Evolutionary conservation across 2,329 filamentous ascomycete species (phyloP).

Genomic region (Madurella mycetomatis): DNA sequence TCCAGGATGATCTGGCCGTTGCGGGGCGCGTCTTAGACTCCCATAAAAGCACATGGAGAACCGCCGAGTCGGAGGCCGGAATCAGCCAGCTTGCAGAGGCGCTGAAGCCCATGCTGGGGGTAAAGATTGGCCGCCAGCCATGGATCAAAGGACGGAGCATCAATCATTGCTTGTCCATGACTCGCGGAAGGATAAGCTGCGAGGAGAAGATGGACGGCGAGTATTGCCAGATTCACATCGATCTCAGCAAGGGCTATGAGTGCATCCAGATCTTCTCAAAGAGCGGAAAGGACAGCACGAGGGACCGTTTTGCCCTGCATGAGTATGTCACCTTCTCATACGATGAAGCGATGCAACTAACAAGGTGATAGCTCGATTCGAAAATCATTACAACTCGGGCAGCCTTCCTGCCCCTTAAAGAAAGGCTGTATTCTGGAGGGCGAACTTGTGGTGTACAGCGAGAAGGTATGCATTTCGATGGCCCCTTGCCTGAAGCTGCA

Average conservation of each 20-base stretch:
- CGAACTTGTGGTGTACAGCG: constrained; percentile 75
- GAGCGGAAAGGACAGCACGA: constrained; percentile 82
- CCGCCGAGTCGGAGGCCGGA: constrained; percentile 18
- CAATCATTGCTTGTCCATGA: constrained; percentile 67
- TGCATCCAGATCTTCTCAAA: constrained; percentile 84
- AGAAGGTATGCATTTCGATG: constrained; percentile 40
- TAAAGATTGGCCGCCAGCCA: constrained; percentile 60
- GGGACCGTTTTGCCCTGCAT: constrained; percentile 61
- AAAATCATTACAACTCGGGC: constrained; percentile 59
- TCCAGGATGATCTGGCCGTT: constrained; percentile 63
- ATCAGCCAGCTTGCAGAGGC: constrained; percentile 28
- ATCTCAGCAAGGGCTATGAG: constrained; percentile 51
- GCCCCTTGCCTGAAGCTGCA: background rate
- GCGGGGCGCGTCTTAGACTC: constrained; percentile 53
- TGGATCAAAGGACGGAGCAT: constrained; percentile 67
- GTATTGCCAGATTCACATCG: constrained; percentile 83
- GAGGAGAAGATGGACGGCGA: constrained; percentile 85
- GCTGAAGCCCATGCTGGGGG: constrained; percentile 52
- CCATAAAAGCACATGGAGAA: constrained; percentile 24
- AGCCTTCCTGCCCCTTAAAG: constrained; percentile 53
- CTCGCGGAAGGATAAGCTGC: constrained; percentile 60
- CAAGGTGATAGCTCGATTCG: constrained; percentile 47
- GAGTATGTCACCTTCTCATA: constrained; percentile 33
- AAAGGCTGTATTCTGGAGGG: constrained; percentile 74
- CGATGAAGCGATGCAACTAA: constrained; percentile 13